A percentile compares a stretch with the other conserved stretches of the same genome.
These are phyloP conservation scores for Pleurotus citrinopileatus DNA, from an alignment of 768 basidiomycete species.

Conservation along the genomic window DNA sequence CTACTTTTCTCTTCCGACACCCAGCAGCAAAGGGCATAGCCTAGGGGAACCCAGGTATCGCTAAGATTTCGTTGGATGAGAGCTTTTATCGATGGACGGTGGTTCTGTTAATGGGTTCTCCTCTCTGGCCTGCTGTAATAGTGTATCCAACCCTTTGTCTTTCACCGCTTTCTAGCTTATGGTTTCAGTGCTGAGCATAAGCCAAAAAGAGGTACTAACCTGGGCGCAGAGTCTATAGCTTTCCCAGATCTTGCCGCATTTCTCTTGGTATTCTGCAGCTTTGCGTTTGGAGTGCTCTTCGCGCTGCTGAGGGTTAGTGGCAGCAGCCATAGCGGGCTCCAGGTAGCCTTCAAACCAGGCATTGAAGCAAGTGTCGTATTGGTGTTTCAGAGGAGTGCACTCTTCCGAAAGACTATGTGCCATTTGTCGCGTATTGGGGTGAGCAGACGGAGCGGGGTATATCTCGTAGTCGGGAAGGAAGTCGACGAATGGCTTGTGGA, in stretches of 20 bases:
- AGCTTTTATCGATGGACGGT: constrained; percentile 26
- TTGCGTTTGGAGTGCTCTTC: constrained; percentile 69
- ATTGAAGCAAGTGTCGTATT: constrained; percentile 95
- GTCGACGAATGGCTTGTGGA: background rate
- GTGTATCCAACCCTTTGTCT: constrained; percentile 69
- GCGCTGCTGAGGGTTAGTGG: constrained; percentile 40
- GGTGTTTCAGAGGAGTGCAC: constrained; percentile 88
- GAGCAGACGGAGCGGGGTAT: no score
- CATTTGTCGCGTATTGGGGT: constrained; percentile 36
- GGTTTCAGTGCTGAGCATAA: background rate
- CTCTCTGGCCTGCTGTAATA: constrained; percentile 76
- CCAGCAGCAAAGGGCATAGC: no score
- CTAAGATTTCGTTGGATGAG: background rate
- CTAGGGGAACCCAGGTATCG: background rate
- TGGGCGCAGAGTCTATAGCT: constrained; percentile 80
- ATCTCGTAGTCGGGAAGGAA: background rate
- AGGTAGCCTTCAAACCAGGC: constrained; percentile 98
- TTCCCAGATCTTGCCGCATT: constrained; percentile 82
- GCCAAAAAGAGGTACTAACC: constrained; percentile 43
- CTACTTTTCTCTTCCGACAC: no score
- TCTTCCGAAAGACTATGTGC: constrained; percentile 75
- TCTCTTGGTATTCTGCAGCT: constrained; percentile 83
- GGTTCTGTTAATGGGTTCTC: constrained; percentile 76
- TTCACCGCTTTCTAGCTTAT: constrained; percentile 67
- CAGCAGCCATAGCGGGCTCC: constrained; percentile 63